Base-by-base conservation (phyloP, 495 filamentous ascomycete genomes). In the Venustampulla echinocandica region DNA sequence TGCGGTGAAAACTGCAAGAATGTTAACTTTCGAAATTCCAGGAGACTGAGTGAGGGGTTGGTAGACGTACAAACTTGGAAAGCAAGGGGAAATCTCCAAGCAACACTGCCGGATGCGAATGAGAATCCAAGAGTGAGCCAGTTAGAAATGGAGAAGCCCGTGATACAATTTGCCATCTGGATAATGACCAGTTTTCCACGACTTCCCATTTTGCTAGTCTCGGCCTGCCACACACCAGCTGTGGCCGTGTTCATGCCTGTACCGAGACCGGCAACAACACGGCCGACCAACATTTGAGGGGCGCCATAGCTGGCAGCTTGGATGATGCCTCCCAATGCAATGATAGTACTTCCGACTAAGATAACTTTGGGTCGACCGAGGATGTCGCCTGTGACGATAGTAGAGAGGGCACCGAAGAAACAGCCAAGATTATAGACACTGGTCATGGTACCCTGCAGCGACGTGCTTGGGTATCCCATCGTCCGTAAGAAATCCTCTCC, bases 41-140 rank as follows among this genome's bases (percentile, higher is more conserved):
- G 10, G 5, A 13, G 18, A 9, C 18, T 14, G 15, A 4, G 27
- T n/a, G 2, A 9, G 13, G 44, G 32, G 32, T 23, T 6, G 36
- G 21, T 37, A 23, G 15, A 48, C 45, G 9, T 48, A 41, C 37
- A 49, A 20, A 49, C 35, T 22, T 45, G 35, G 24, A 52, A 41
- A 23, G 49, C 41, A 17, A 52, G 24, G 13, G 49, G 42, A 25
- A 52, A 46, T 34, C 49, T 38, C 42, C 41, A 52, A 7, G 49
- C 23, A 21, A 87, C 64, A n/a, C 75, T 79, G 35, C 85, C 85
- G 38, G 86, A 81, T 32, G 82, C 83, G 50, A 88, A 78, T 69
- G 54, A 76, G 77, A 54, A 84, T 82, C 56, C 87, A 81, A 44
- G 87, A 82, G 64, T 83, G 86, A 60, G 88, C 87, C 40, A 88